A percentile compares a stretch with the other conserved stretches of the same genome.
Evolutionary conservation across 2,329 filamentous ascomycete genomes (phyloP).

Genomic region (Blumeria hordei): DNA sequence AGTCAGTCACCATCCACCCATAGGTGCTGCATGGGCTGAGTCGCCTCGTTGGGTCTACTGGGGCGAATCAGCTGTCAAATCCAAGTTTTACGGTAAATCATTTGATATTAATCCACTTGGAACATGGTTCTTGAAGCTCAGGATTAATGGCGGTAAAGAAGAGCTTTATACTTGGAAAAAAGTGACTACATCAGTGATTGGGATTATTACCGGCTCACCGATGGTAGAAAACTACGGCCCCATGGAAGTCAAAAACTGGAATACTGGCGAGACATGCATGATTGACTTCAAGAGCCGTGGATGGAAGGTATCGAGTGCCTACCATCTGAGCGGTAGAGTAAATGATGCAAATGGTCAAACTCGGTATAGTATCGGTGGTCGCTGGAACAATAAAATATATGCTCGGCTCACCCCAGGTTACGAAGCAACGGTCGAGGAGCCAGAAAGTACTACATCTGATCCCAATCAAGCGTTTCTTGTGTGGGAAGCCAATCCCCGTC

Average conservation of each 20-base stretch:
- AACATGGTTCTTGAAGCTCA: constrained; percentile 83
- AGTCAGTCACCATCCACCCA: constrained; percentile 87
- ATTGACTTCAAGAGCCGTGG: constrained; percentile 88
- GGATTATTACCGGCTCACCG: constrained; percentile 91
- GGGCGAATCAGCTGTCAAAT: constrained; percentile 84
- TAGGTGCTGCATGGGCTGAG: constrained; percentile 84
- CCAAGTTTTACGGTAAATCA: constrained; percentile 91
- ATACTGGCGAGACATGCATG: constrained; percentile 69
- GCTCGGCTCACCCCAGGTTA: constrained; percentile 80
- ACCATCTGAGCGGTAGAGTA: constrained; percentile 69
- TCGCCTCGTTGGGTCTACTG: constrained; percentile 91
- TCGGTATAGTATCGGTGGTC: constrained; percentile 70
- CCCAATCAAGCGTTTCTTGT: constrained; percentile 64
- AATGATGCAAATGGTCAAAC: constrained; percentile 57
- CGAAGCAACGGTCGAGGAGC: constrained; percentile 45
- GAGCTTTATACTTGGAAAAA: constrained; percentile 99
- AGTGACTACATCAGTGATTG: constrained; percentile 88
- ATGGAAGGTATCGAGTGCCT: constrained; percentile 85
- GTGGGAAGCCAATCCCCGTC: constrained; percentile 71
- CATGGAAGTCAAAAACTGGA: constrained; percentile 97
- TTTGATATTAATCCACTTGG: constrained; percentile 93
- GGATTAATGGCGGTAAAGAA: constrained; percentile 51
- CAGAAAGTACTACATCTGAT: constrained; percentile 28
- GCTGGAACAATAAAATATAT: constrained; percentile 96
- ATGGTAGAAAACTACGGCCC: constrained; percentile 93